Evolutionary conservation across 2,329 filamentous ascomycete species (phyloP).

Genomic region (Boeremia lycopersici): DNA sequence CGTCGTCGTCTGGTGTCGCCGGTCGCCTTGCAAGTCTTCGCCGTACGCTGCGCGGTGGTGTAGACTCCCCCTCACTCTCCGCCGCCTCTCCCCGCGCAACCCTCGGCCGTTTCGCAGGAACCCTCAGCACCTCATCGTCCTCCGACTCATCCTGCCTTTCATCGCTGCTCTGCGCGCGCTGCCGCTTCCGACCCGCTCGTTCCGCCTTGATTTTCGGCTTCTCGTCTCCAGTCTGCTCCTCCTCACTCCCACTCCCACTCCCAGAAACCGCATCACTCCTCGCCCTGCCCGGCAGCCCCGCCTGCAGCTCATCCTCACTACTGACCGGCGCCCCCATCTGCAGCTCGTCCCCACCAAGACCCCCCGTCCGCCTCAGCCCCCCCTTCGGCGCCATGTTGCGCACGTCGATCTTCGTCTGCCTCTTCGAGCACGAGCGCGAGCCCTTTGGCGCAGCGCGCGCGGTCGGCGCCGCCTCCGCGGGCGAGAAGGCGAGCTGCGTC

Average conservation of each 20-base stretch:
- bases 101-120: constrained; percentile 15
- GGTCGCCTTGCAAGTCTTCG: constrained; percentile 8
- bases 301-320: constrained; percentile 9
- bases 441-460: too few species aligned
- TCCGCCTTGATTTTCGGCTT: not conserved
- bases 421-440: too few species aligned
- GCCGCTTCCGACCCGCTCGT: constrained; percentile 24
- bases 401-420: constrained; percentile 28
- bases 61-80: constrained; percentile 16
- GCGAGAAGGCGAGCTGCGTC: too few species aligned
- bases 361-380: constrained; percentile 23
- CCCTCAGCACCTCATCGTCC: constrained; percentile 5
- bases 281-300: too few species aligned
- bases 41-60: constrained; percentile 14
- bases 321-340: too few species aligned
- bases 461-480: too few species aligned
- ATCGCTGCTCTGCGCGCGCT: constrained; percentile 18
- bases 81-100: constrained; percentile 1
- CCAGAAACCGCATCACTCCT: too few species aligned
- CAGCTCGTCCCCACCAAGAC: constrained; percentile 31
- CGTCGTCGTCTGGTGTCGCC: not conserved
- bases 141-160: constrained; percentile 9
- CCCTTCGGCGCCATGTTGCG: constrained; percentile 39
- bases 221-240: constrained; percentile 13
- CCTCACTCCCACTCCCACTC: too few species aligned